These are phyloP conservation scores for Erysimum cheiri DNA, from an alignment of 441 rosid genomes.

Conservation along the genomic window DNA sequence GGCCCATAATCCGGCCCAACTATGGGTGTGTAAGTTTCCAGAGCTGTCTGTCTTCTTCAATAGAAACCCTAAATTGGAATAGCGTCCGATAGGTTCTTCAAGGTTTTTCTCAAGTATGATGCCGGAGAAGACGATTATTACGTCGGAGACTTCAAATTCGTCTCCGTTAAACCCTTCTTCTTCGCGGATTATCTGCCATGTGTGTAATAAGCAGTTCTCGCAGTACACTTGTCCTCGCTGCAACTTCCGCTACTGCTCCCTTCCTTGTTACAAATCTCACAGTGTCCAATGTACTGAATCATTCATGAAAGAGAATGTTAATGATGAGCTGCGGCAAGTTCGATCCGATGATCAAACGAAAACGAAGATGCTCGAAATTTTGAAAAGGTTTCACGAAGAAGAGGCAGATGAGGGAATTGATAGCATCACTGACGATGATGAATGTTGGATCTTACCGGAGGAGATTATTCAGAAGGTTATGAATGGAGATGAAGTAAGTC, in stretches of 20 bases:
- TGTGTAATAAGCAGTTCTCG: constrained; percentile 91
- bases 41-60: constrained; percentile 25
- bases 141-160: constrained; percentile 55
- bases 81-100: background rate
- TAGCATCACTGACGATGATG: constrained; percentile 41
- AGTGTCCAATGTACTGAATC: constrained; percentile 87
- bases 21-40: background rate
- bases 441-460: constrained; percentile 64
- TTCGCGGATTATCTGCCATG: constrained; percentile 69
- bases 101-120: constrained; percentile 42
- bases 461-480: constrained; percentile 67
- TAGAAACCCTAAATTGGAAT: constrained; percentile 30
- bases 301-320: constrained; percentile 89
- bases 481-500: constrained; percentile 64
- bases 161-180: constrained; percentile 59
- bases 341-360: constrained; percentile 68
- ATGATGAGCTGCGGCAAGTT: constrained; percentile 67
- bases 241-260: constrained; percentile 87
- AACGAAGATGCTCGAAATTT: constrained; percentile 74
- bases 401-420: constrained; percentile 49
- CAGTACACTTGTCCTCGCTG: constrained; percentile 96
- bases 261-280: constrained; percentile 88
- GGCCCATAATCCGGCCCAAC: background rate
- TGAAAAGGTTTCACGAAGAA: constrained; percentile 79
- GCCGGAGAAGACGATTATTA: constrained; percentile 48